Evolutionary conservation across 208 protist species (phyloP), one percentile per base, ranked within the genome.

Genomic region (Crithidia fasciculata): DNA sequence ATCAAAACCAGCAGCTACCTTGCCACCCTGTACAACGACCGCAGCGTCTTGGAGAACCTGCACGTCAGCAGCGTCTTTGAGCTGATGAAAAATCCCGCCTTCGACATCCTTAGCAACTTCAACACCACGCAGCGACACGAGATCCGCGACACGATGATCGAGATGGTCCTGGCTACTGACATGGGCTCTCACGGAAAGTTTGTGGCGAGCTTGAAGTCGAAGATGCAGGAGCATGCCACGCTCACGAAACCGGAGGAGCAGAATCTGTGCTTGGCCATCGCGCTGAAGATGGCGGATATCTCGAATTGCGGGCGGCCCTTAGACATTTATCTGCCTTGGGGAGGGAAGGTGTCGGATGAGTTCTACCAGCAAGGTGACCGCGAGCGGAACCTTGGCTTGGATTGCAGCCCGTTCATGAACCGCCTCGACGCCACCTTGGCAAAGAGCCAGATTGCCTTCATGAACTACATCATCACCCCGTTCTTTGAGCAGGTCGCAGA

Each of bases 151-250:
- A 93, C 82, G 13, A 86, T 97, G 62, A 92, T 98, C 55, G 84
- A 94, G 67, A 96, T 96, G 89, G 91, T 99, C 37, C 82, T 99
- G 15, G 93, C 94, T n/a, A 99, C 97, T 4, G 97, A 99, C 71
- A 96, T 98, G 94, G 81, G 83, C 39, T 69, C 89, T 8, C 96
- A 99, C 71, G 88, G 86, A 13, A 94, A 96, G 82, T 95, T 89
- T 50, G 69, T 98, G 2, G 77, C 76, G 18, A 76, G 74, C 37
- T 80, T 95, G 64, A 95, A 95, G 62, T 57, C 70, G 8, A 85
- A 88, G 54, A 78, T 96, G 36, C 80, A 86, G 36, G 85, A 93
- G 72, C 73, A 83, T 16, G 69, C 80, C 12, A 74, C 82, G 19
- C 94, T 96, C 71, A 86, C 85, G 19, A 76, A 83, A 47, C 76